Evolutionary conservation across 305 asterid species (phyloP), one percentile per base, ranked within the genome.

Genomic region (Fraxinus angustifolia): DNA sequence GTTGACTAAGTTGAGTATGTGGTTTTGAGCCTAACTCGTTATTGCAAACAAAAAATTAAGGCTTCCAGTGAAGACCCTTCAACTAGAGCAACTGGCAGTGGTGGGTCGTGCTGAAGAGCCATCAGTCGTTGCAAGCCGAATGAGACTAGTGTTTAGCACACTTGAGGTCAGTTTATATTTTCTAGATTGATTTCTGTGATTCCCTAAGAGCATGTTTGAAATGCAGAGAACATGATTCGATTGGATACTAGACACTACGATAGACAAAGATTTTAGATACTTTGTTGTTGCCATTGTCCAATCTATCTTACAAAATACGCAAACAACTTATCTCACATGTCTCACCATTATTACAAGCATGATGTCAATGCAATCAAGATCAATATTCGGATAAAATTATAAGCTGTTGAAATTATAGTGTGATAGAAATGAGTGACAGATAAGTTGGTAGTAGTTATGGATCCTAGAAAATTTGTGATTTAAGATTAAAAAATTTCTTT

Each of bases 11-110:
- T 42, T 72, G 70, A 56, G 31, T 3, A 35, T 10, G 62, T 23
- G 34, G 72, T 65, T 65, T 8, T 21, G 34, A 62, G 34, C 33
- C 31, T 10, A 11, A 65, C 33, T 65, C 0, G n/a, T 8, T 65
- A 65, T 65, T 26, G 34, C 35, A 10, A 23, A 23, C 16, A 26
- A 65, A 65, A 21, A 8, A 21, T 23, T n/a, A 82, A 93, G 98
- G 98, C 96, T 94, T 31, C 98, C 98, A 1, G 98, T 94, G 91
- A 94, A 93, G 87, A 91, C 97, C 33, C 97, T 94, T 65, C 98
- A 94, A 71, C 72, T 94, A 85, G 98, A 94, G 92, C 98, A 94
- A 82, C 90, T 93, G 93, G 97, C 97, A 14, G 95, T 93, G 3
- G 91, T 75, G 77, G 98, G 96, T 36, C 81, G 45, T 17, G 96